Evolutionary conservation across 1,284 basidiomycete species (phyloP), one percentile per base, ranked within the genome.

Genomic region (Fistulinella cinereoalba): DNA sequence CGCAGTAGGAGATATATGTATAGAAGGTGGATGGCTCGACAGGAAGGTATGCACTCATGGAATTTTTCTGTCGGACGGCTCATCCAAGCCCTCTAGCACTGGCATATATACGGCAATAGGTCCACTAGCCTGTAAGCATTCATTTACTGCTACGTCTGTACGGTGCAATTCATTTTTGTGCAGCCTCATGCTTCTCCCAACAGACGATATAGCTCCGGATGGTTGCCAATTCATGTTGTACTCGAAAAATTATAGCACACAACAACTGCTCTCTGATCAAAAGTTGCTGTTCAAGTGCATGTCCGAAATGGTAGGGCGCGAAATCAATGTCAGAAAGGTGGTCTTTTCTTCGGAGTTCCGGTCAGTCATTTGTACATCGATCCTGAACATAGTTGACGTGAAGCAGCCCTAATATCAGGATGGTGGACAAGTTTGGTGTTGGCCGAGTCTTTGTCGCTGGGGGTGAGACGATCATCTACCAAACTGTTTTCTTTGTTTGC

Each of bases 1-100:
- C 10, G 52, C 74, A 3, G 56, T 71, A 4, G 77, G 74, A 1
- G 76, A 78, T 52, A 63, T 77, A n/a, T 58, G 57, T 27, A 15
- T 61, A 8, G 47, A 49, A 5, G 50, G 65, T 1, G 57, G 69
- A 36, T 66, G 66, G 5, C 16, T 72, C 9, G 58, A 61, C 37
- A 50, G 57, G 22, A 53, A 65, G 19, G 75, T 74, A 45, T 12
- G 65, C 48, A 19, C 4, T 0, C n/a, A n/a, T 16, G 3, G 1
- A n/a, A 24, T 9, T 22, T 38, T 27, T 23, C 34, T 16, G 22
- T n/a, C n/a, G 21, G 0, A 10, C 41, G 18, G 18, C 21, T 6
- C 12, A 4, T 6, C n/a, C n/a, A 6, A n/a, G n/a, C n/a, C 10
- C 32, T 42, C n/a, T 21, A 67, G 64, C 46, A 56, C 32, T 70